Evolutionary conservation across 176 grass and related monocot genomes (phyloP).

Genomic region (Alopecurus myosuroides): DNA sequence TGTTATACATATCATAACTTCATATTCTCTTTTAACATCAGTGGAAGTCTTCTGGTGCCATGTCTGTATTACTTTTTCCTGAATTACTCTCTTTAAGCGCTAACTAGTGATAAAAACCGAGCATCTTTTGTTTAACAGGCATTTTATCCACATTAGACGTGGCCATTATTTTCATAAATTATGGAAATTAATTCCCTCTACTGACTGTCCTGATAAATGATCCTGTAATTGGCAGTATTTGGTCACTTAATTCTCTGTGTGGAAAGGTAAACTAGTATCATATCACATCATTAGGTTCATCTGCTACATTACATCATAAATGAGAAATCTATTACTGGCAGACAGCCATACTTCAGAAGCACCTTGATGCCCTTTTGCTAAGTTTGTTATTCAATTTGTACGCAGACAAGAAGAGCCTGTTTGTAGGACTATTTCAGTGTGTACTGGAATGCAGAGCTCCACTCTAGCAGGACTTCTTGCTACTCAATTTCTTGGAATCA

Average conservation of each 20-base stretch:
- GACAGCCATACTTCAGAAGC: neutral
- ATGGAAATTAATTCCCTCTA: neutral
- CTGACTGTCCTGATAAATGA: neutral
- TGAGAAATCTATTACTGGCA: neutral
- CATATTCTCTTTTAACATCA: neutral
- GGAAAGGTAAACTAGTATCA: neutral
- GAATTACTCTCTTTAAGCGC: neutral
- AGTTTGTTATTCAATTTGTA: neutral
- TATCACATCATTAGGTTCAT: neutral
- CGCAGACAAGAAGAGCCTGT: constrained; percentile 70
- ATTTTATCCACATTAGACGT: neutral
- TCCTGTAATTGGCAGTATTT: neutral
- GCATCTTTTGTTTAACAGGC: neutral
- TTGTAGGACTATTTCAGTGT: constrained; percentile 78
- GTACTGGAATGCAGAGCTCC: constrained; percentile 95
- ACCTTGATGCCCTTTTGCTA: neutral
- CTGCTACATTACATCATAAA: neutral
- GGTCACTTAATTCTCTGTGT: neutral
- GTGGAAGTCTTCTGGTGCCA: neutral
- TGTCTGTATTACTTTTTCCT: neutral
- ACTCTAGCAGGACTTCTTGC: constrained; percentile 92
- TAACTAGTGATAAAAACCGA: neutral
- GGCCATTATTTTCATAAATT: neutral
- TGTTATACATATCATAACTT: neutral
- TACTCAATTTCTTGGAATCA: constrained; percentile 82